phyloP scores from a whole-genome alignment of 2,329 filamentous ascomycete species.

The Blastomyces parvus region DNA sequence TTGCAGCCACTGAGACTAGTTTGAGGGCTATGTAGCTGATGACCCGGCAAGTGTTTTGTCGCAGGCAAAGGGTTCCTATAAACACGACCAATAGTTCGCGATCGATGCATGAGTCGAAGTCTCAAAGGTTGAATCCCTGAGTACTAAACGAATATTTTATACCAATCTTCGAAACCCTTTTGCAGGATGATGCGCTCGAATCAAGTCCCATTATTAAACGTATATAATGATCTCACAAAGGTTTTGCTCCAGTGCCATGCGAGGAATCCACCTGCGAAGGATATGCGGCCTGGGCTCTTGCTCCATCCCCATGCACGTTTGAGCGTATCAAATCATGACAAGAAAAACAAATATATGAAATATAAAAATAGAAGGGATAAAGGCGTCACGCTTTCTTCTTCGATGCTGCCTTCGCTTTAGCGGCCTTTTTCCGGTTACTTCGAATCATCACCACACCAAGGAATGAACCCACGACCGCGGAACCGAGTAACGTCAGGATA shows the following conservation, averaged over 20 bases:
- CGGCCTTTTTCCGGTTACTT: conserved; percentile 94
- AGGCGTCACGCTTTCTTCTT: conserved; percentile 77
- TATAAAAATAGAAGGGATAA: background rate
- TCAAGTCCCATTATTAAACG: background rate
- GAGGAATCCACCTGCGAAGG: background rate
- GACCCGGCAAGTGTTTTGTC: background rate
- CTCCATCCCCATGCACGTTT: background rate
- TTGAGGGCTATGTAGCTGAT: background rate
- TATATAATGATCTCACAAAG: background rate
- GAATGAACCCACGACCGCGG: conserved; percentile 91
- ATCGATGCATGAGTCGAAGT: background rate
- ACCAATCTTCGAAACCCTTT: background rate
- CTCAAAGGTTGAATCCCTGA: background rate
- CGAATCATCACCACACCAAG: conserved; percentile 96
- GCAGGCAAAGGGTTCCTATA: too few species aligned
- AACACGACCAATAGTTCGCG: background rate
- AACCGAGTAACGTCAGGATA: conserved; percentile 84
- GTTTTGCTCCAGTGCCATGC: background rate
- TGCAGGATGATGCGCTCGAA: background rate
- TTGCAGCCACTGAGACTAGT: background rate
- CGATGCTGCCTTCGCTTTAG: conserved; percentile 81
- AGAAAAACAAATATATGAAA: background rate
- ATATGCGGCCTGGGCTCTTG: background rate
- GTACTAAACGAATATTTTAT: background rate
- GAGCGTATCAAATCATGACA: background rate